Conservation (phyloP, 1,284 basidiomycete species). For the Trichosporon ovoides region DNA sequence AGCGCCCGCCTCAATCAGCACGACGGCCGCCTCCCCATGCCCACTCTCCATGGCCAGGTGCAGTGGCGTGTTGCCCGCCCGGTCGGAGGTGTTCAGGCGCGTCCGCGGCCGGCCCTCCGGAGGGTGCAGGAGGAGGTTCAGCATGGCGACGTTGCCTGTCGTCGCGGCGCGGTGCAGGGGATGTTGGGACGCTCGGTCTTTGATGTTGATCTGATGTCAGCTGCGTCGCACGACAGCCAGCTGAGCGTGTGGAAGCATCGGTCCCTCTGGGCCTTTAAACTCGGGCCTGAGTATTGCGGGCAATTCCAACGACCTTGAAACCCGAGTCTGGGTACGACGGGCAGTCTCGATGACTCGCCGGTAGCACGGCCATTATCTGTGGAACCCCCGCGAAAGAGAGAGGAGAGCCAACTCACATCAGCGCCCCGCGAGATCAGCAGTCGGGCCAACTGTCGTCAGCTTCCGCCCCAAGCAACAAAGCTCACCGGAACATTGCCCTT, state of each 20-base stretch:
- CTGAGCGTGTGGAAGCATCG: no score
- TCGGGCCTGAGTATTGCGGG: no score
- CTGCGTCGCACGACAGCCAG: no score
- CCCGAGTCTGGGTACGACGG: no score
- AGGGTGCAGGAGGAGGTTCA: constrained; percentile 71
- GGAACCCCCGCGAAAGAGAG: no score
- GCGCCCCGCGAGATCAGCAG: constrained; percentile 62
- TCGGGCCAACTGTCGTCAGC: constrained; percentile 67
- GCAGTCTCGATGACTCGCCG: no score
- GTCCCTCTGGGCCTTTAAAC: no score
- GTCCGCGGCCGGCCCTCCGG: constrained; percentile 69
- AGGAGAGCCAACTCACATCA: no score
- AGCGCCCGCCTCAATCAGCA: constrained; percentile 86
- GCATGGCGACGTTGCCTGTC: constrained; percentile 80
- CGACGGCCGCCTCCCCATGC: constrained; percentile 79
- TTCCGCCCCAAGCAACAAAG: constrained; percentile 18
- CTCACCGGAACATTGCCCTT: constrained; percentile 79
- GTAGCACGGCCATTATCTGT: no score
- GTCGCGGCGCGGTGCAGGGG: constrained; percentile 92
- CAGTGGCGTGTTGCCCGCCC: constrained; percentile 85
- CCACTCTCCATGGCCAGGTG: constrained; percentile 93
- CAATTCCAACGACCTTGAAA: no score
- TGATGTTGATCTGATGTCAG: constrained; percentile 69
- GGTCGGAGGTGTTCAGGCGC: constrained; percentile 77
- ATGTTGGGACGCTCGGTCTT: constrained; percentile 82